Percentiles rank a stretch among this genome's conserved stretches.
phyloP scores from a whole-genome alignment of 306 rosid genomes.

The Echinosophora koreensis region DNA sequence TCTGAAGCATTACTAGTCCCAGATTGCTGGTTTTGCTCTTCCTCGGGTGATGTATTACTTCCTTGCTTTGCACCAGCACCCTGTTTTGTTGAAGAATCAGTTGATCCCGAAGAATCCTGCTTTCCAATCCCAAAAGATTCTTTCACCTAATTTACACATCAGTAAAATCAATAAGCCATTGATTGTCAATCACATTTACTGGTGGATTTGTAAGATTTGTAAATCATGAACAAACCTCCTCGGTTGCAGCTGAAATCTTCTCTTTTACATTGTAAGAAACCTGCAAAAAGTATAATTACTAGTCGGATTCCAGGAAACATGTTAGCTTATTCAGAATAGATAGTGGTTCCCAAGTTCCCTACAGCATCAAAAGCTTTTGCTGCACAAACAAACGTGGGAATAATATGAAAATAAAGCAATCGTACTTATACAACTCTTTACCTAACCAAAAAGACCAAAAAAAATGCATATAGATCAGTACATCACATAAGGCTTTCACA shows the following conservation, averaged over 20 bases:
- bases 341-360: not conserved
- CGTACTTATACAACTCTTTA: slow-evolving; percentile 6
- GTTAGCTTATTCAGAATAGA: slow-evolving; percentile 39
- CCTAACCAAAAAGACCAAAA: not conserved
- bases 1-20: slow-evolving; percentile 60
- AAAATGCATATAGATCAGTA: slow-evolving; percentile 21
- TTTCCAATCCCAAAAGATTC: slow-evolving; percentile 77
- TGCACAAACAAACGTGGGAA: slow-evolving; percentile 11
- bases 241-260: slow-evolving; percentile 86
- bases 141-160: slow-evolving; percentile 67
- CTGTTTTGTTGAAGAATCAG: slow-evolving; percentile 60
- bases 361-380: slow-evolving; percentile 28
- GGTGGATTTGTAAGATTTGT: slow-evolving; percentile 25
- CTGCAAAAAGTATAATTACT: slow-evolving; percentile 50
- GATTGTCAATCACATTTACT: slow-evolving; percentile 24
- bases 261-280: slow-evolving; percentile 85
- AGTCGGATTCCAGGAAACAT: slow-evolving; percentile 26
- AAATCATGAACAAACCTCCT: slow-evolving; percentile 68
- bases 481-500: slow-evolving; percentile 10
- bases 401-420: slow-evolving; percentile 17
- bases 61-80: slow-evolving; percentile 58
- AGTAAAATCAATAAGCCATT: slow-evolving; percentile 34
- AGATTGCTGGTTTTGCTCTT: slow-evolving; percentile 58
- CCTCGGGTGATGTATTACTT: slow-evolving; percentile 53
- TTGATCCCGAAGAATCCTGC: slow-evolving; percentile 66